Evolutionary conservation across 2,329 filamentous ascomycete genomes (phyloP).

Genomic region (Madurella mycetomatis): DNA sequence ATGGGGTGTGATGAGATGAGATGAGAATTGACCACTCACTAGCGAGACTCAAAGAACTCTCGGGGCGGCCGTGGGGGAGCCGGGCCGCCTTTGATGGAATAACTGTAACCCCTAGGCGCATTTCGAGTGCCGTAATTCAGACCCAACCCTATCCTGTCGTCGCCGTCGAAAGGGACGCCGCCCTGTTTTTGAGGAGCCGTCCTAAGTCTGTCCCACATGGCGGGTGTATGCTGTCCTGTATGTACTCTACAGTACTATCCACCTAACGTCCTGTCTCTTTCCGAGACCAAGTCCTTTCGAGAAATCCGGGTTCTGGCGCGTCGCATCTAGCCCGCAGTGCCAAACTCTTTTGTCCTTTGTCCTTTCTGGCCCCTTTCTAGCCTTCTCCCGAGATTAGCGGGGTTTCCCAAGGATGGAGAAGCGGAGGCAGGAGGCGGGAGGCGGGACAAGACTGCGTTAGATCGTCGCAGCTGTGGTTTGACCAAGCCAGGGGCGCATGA

Average conservation of each 20-base stretch:
- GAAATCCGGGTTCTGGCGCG: background rate
- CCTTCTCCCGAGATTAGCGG: conserved; percentile 11
- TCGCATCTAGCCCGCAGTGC: background rate
- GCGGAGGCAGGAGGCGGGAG: conserved; percentile 2
- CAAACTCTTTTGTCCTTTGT: background rate
- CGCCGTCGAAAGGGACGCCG: conserved; percentile 13
- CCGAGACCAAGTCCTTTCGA: conserved; percentile 1
- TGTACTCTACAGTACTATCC: too few species aligned
- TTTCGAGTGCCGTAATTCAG: conserved; percentile 18
- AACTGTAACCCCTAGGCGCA: conserved; percentile 31
- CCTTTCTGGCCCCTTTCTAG: conserved; percentile 2
- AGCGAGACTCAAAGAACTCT: conserved; percentile 29
- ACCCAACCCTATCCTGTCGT: conserved; percentile 21
- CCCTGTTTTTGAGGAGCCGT: conserved; percentile 21
- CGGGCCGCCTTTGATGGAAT: conserved; percentile 35
- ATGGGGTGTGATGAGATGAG: conserved; percentile 14
- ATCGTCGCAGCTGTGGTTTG: conserved; percentile 23
- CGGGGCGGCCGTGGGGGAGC: conserved; percentile 31
- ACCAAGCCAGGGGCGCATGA: conserved; percentile 15
- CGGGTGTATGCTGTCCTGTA: background rate
- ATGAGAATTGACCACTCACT: conserved; percentile 21
- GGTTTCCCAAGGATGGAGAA: conserved; percentile 1
- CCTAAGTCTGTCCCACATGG: conserved; percentile 37
- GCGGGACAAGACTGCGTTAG: conserved; percentile 18
- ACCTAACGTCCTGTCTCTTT: too few species aligned